Conservation (phyloP, 2,329 filamentous ascomycete species). For the Hypoxylon sp. region DNA sequence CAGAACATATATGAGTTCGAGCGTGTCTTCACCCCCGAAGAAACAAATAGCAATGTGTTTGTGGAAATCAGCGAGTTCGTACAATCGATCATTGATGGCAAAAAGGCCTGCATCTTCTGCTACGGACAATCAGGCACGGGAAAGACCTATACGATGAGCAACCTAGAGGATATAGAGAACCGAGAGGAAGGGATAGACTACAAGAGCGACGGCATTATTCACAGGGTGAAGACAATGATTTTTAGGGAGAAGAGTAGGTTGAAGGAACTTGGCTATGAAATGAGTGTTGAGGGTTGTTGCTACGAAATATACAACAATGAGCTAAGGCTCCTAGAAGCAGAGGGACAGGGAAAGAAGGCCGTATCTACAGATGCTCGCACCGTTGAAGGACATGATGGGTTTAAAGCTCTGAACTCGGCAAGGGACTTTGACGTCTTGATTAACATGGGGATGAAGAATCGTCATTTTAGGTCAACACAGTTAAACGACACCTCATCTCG, state of each 20-base stretch:
- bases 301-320: constrained; percentile 98
- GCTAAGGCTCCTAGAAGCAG: constrained; percentile 68
- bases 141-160: constrained; percentile 92
- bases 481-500: constrained; percentile 93
- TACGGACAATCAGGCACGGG: constrained; percentile 97
- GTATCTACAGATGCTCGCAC: constrained; percentile 14
- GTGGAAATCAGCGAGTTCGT: constrained; percentile 97
- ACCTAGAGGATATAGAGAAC: constrained; percentile 57
- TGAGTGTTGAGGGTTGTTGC: constrained; percentile 92
- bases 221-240: constrained; percentile 89
- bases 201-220: constrained; percentile 87
- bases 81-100: constrained; percentile 93
- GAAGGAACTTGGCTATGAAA: constrained; percentile 90
- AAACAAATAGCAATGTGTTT: constrained; percentile 88
- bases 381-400: constrained; percentile 34
- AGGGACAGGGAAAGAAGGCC: constrained; percentile 23
- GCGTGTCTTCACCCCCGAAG: constrained; percentile 84
- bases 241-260: constrained; percentile 87
- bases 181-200: constrained; percentile 47
- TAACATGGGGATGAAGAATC: constrained; percentile 82
- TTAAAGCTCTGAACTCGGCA: constrained; percentile 75
- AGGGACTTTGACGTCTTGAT: constrained; percentile 84
- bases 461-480: constrained; percentile 91
- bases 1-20: constrained; percentile 81
- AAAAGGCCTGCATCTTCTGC: constrained; percentile 98